Conservation (phyloP, 148 eudicot species). For the Agrostemma githago region DNA sequence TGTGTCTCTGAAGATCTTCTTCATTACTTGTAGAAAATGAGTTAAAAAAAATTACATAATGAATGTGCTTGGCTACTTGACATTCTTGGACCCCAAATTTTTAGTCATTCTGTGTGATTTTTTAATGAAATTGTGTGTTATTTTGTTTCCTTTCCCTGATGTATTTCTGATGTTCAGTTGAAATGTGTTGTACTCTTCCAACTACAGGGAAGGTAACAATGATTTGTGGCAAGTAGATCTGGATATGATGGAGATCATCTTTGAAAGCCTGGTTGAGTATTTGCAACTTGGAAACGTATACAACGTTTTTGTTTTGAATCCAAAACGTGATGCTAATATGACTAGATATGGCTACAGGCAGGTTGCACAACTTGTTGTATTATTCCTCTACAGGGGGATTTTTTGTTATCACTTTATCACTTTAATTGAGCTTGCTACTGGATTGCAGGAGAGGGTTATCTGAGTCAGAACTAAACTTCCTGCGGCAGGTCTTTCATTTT, state of each 20-base stretch:
- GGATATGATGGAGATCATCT: conserved; percentile 78
- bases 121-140: neutral
- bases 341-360: conserved; percentile 87
- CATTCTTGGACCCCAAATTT: neutral
- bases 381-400: neutral
- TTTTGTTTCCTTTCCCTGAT: neutral
- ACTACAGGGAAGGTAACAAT: conserved; percentile 42
- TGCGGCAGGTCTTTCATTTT: conserved; percentile 55
- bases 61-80: neutral
- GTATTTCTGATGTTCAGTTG: neutral
- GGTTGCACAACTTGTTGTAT: conserved; percentile 13
- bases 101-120: neutral
- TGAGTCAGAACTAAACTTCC: conserved; percentile 68
- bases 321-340: conserved; percentile 53
- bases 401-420: neutral
- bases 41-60: no score
- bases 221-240: conserved; percentile 87
- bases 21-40: neutral
- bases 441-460: conserved; percentile 90
- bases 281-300: conserved; percentile 75
- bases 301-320: conserved; percentile 80
- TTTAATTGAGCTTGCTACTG: conserved; percentile 12
- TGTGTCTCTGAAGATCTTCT: neutral
- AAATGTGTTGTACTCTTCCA: conserved; percentile 19
- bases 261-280: conserved; percentile 78